A percentile compares a stretch with the other conserved stretches of the same genome.
Evolutionary conservation across 2,329 filamentous ascomycete genomes (phyloP).

Genomic region (Fusarium citri): DNA sequence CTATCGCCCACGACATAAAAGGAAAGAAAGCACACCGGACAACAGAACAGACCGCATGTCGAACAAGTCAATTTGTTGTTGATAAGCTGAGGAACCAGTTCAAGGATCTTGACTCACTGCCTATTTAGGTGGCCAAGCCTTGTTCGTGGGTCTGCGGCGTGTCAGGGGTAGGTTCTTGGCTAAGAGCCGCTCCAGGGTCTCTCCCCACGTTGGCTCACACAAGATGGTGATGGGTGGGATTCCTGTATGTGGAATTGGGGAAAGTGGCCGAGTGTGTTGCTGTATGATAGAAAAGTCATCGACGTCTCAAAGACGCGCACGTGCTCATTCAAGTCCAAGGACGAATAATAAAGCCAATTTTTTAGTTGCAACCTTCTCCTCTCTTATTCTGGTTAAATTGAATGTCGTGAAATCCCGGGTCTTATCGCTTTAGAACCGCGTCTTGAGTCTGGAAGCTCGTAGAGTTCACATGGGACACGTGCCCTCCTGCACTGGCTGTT

Average conservation of each 20-base stretch:
- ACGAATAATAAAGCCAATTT: constrained; percentile 35
- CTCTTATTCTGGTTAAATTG: constrained; percentile 16
- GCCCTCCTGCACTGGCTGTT: constrained; percentile 41
- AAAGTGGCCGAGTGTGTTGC: constrained; percentile 13
- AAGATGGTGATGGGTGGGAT: constrained; percentile 46
- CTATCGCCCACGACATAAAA: constrained; percentile 14
- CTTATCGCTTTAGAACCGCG: constrained; percentile 5
- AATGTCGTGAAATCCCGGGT: constrained; percentile 18
- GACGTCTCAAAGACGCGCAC: constrained; percentile 37
- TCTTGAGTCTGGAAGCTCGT: constrained; percentile 18
- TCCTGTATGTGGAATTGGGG: constrained; percentile 26
- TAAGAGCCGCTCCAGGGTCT: constrained; percentile 34
- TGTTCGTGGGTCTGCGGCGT: constrained; percentile 26
- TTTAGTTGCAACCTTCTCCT: constrained; percentile 13
- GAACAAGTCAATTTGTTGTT: constrained; percentile 16
- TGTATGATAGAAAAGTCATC: constrained; percentile 20
- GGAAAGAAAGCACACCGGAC: constrained; percentile 7
- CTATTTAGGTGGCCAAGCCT: constrained; percentile 22
- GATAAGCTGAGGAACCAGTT: constrained; percentile 6
- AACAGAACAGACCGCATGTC: constrained; percentile 16
- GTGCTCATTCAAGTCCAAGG: constrained; percentile 38
- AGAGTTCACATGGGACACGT: constrained; percentile 40
- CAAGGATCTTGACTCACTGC: constrained; percentile 38
- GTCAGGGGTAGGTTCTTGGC: constrained; percentile 33
- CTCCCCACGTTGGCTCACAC: constrained; percentile 45